Evolutionary conservation across 306 rosid genomes (phyloP), one percentile per base, ranked within the genome.

Genomic region (Ziziphus jujuba): DNA sequence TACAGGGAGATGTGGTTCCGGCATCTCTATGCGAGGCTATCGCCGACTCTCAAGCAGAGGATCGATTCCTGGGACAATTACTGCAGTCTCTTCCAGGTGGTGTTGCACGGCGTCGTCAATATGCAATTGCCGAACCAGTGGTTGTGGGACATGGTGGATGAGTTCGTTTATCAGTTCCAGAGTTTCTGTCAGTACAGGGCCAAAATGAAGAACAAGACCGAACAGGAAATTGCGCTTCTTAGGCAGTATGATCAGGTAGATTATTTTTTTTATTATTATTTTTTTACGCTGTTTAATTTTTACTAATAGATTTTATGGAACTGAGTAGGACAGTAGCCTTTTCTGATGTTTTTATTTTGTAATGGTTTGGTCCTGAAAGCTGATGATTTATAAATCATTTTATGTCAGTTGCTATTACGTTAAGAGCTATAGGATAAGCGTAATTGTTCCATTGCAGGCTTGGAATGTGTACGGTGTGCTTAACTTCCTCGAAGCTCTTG

Each of bases 1-100:
- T 95, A 90, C 83, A 87, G 92, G 0, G 99, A 95, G 84, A 95
- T 95, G 97, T 95, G 99, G 99, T 95, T 85, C 75, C 96, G 97
- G 63, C 99, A 95, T 78, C 86, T 95, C 10, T 95, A 90, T 65
- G 97, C 97, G 0, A 79, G 99, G 53, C 84, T 95, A 7, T 81
- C 96, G 0, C 96, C 99, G 2, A 86, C 99, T 9, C 90, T 93
- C 52, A 84, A 84, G 63, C 99, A 93, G 89, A 72, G 97, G 58
- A 90, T 95, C 48, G 99, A 95, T 19, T 90, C 97, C 1, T 90
- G 97, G 97, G 99, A 95, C 76, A 95, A 90, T 63, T 90, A 90
- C 77, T 90, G 97, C 51, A 88, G 95, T 56, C 74, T 95, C 8
- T 95, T 95, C 51, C 99, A 88, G 87, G 96, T 95, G 0, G 99